These are phyloP conservation scores for Peronospora tabacina DNA, from an alignment of 352 stramenopile genomes.

Conservation along the genomic window DNA sequence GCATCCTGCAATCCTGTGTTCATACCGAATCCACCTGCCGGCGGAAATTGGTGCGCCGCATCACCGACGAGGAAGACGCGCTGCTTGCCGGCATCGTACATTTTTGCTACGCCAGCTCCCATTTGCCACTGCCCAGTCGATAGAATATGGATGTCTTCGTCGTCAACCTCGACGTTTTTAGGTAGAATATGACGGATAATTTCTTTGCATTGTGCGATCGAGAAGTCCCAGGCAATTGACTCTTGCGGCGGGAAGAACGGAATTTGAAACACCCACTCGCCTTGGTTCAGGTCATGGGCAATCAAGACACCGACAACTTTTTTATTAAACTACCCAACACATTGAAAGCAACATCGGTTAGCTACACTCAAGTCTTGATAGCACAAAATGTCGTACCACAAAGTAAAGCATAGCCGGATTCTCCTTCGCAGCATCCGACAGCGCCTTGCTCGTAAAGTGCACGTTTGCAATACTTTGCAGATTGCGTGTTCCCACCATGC, in stretches of 20 bases:
- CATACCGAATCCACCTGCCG: conserved; percentile 89
- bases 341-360: conserved; percentile 1
- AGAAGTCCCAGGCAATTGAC: conserved; percentile 57
- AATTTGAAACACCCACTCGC: conserved; percentile 90
- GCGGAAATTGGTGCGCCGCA: conserved; percentile 89
- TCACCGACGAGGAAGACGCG: conserved; percentile 88
- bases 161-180: conserved; percentile 5
- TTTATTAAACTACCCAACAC: conserved; percentile 52
- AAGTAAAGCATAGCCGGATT: conserved; percentile 93
- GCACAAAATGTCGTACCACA: conserved; percentile 37
- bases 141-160: conserved; percentile 67
- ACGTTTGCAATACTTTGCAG: conserved; percentile 92
- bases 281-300: conserved; percentile 83
- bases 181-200: conserved; percentile 50
- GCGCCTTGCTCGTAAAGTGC: conserved; percentile 84
- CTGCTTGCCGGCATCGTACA: conserved; percentile 56
- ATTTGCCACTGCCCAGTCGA: conserved; percentile 90
- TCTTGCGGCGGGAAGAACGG: conserved; percentile 88
- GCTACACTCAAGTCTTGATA: not conserved
- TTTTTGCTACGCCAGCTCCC: conserved; percentile 85
- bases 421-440: conserved; percentile 46
- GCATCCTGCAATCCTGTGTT: conserved; percentile 90
- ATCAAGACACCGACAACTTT: conserved; percentile 89
- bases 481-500: conserved; percentile 60
- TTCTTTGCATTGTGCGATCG: conserved; percentile 40